Evolutionary conservation across 345 rosid species (phyloP), one percentile per base, ranked within the genome.

Genomic region (Arabis alpina): DNA sequence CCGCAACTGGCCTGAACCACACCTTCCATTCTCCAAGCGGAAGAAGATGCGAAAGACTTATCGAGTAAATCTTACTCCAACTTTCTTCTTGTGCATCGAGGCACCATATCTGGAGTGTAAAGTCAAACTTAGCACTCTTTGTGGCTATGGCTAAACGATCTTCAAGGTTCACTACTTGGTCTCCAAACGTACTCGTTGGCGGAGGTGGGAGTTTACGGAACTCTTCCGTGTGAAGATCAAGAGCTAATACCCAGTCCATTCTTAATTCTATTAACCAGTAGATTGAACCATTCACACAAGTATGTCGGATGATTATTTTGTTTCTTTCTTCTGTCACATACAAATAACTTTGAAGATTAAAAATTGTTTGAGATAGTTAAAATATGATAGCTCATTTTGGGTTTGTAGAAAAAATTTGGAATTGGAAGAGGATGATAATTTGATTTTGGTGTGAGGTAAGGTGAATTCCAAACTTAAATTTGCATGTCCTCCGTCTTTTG

Each of bases 191-290:
- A 12, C 1, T 0, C 4, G 1, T 0, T n/a, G 40, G 50, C 12
- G 60, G 60, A 3, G 11, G 0, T 3, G 61, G 41, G 71, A 66
- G 52, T 28, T 27, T 5, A 4, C 53, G 3, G 9, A 66, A 66
- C 61, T 66, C 16, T 54, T 54, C 32, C 0, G 53, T 54, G 40
- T 54, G 61, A 66, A 66, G 61, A 32, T 66, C 53, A 8, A 66
- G 12, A 16, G 71, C 61, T 54, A 54, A 19, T 19, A 19, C 1
- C 23, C 23, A 19, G 23, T 19, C 23, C 23, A 19, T 19, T 19
- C 23, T 19, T 0, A 19, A 19, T 19, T 19, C 23, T 19, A 19
- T 19, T 19, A 19, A 19, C 71, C 61, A 66, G 52, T 40, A 54
- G 42, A 66, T 42, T 12, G 61, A 66, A 2, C 71, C 71, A 27